Conservation (phyloP, 768 basidiomycete genomes). For the Lactifluus echinatus region DNA sequence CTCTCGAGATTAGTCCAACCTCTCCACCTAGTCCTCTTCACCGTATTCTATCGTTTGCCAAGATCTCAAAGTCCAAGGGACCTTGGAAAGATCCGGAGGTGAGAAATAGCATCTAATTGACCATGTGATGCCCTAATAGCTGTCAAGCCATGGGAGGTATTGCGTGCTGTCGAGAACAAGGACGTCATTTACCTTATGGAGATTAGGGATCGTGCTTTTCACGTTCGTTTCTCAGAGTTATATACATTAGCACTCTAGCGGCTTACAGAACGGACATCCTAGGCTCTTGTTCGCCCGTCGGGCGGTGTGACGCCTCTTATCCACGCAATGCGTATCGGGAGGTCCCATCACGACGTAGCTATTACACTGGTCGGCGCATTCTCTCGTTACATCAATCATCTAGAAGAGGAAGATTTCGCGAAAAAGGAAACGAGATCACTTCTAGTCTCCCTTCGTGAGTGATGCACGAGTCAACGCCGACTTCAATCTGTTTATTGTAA, state of each 20-base stretch:
- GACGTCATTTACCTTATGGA: constrained; percentile 81
- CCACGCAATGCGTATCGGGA: constrained; percentile 79
- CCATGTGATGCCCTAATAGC: background rate
- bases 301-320: constrained; percentile 84
- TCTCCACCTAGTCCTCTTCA: constrained; percentile 12
- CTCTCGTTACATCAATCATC: constrained; percentile 83
- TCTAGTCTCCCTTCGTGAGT: constrained; percentile 71
- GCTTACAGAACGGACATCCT: background rate
- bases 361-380: constrained; percentile 85
- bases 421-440: constrained; percentile 57
- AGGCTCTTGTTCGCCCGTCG: constrained; percentile 77
- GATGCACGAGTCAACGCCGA: background rate
- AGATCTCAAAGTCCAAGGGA: constrained; percentile 9
- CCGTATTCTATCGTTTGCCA: constrained; percentile 21
- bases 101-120: background rate
- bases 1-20: background rate
- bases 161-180: constrained; percentile 77
- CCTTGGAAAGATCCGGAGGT: constrained; percentile 20
- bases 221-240: constrained; percentile 39
- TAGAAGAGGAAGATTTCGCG: constrained; percentile 72
- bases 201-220: constrained; percentile 69
- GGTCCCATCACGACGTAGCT: constrained; percentile 71
- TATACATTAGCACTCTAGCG: background rate
- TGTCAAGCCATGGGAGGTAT: constrained; percentile 51
- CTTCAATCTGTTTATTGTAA: background rate